Percentiles rank a stretch among this genome's conserved stretches.
Evolutionary conservation across 83 land plant species (phyloP).

Genomic region (Picea mariana): DNA sequence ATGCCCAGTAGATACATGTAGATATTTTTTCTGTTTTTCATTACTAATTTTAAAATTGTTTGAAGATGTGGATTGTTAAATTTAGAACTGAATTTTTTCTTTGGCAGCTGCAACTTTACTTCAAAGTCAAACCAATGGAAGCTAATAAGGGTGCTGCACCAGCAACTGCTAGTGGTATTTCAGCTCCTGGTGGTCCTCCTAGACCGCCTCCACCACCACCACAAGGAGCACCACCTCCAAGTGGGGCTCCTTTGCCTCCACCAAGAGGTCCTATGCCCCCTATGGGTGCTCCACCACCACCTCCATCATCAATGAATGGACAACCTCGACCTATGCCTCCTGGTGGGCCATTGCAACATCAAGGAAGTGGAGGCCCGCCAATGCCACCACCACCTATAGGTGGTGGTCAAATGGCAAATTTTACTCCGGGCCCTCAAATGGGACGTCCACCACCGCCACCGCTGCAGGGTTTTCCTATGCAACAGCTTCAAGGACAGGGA

Average conservation of each 20-base stretch:
- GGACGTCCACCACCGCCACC: constrained; percentile 47
- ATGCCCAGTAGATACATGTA: background rate
- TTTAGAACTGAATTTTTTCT: background rate
- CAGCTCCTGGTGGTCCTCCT: constrained; percentile 51
- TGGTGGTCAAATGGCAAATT: constrained; percentile 57
- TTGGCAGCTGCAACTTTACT: constrained; percentile 85
- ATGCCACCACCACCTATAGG: constrained; percentile 64
- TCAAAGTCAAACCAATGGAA: constrained; percentile 81
- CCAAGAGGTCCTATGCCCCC: constrained; percentile 32
- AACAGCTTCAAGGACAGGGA: constrained; percentile 37
- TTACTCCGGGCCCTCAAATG: constrained; percentile 50
- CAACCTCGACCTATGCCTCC: constrained; percentile 68
- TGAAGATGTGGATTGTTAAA: background rate
- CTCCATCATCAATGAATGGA: constrained; percentile 60
- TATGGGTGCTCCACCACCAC: constrained; percentile 46
- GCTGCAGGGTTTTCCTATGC: constrained; percentile 66
- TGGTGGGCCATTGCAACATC: constrained; percentile 28
- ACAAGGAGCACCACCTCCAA: constrained; percentile 56
- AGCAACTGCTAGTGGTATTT: constrained; percentile 50
- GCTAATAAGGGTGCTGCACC: constrained; percentile 50
- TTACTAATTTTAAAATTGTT: background rate
- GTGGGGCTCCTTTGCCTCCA: constrained; percentile 40
- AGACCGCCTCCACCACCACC: constrained; percentile 51
- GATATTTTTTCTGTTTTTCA: background rate
- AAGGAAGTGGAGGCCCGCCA: constrained; percentile 26